These are phyloP conservation scores for Magnaporthiopsis incrustans DNA, from an alignment of 2,329 filamentous ascomycete species.

Conservation along the genomic window DNA sequence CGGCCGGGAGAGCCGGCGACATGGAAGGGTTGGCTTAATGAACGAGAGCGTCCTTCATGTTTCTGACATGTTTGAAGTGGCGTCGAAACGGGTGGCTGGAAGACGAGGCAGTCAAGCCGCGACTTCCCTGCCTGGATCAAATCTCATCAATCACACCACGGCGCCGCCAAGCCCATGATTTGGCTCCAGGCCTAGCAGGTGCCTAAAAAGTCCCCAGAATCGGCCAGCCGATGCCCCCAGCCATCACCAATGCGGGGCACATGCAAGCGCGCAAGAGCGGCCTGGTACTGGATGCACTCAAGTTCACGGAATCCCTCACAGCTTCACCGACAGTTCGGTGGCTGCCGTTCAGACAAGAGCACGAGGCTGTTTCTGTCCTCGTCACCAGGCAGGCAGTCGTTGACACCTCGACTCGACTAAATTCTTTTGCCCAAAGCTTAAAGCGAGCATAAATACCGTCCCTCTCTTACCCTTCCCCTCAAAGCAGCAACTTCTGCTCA, in stretches of 20 bases:
- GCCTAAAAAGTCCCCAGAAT: neutral
- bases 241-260: neutral
- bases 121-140: too few relatives aligned
- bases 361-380: neutral
- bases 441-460: neutral
- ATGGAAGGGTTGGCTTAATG: too few relatives aligned
- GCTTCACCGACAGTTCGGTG: neutral
- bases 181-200: neutral
- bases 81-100: too few relatives aligned
- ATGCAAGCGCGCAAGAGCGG: neutral
- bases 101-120: too few relatives aligned
- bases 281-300: neutral
- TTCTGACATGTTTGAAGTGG: too few relatives aligned
- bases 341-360: neutral
- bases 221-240: too few relatives aligned
- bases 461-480: neutral
- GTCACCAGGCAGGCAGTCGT: neutral
- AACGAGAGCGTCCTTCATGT: too few relatives aligned
- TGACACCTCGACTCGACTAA: neutral
- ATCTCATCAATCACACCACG: too few relatives aligned
- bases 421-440: too few relatives aligned
- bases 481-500: too few relatives aligned
- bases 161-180: too few relatives aligned
- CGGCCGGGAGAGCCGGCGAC: too few relatives aligned
- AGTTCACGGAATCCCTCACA: neutral